Conservation (phyloP, 2,329 filamentous ascomycete genomes). For the Leptographium wingfieldii region DNA sequence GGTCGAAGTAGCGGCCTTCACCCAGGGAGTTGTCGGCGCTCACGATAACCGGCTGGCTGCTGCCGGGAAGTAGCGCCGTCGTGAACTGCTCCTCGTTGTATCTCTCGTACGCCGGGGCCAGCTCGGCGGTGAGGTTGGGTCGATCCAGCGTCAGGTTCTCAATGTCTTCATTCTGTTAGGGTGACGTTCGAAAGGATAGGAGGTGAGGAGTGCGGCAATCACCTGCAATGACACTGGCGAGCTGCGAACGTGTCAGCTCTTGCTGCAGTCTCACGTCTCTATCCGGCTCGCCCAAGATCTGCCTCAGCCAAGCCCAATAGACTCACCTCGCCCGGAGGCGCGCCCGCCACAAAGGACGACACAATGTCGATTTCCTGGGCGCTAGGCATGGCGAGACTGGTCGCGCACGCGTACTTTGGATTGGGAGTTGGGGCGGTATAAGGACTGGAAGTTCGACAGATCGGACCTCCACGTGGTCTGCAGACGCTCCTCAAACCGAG, state of each 20-base stretch:
- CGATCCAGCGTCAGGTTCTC: slow-evolving; percentile 67
- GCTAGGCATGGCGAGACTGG: slow-evolving; percentile 20
- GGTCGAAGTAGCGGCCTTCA: slow-evolving; percentile 76
- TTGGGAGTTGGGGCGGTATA: background rate
- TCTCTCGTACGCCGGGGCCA: slow-evolving; percentile 74
- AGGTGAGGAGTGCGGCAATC: slow-evolving; percentile 18
- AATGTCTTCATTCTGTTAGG: slow-evolving; percentile 66
- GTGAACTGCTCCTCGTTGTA: slow-evolving; percentile 95
- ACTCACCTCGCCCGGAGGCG: slow-evolving; percentile 88
- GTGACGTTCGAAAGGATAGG: slow-evolving; percentile 6
- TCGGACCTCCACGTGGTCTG: too few relatives aligned
- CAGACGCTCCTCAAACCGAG: background rate
- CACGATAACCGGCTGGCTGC: slow-evolving; percentile 71
- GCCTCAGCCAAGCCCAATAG: background rate
- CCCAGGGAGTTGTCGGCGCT: slow-evolving; percentile 77
- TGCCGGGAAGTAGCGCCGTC: slow-evolving; percentile 78
- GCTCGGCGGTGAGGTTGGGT: slow-evolving; percentile 53
- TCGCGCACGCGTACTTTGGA: background rate
- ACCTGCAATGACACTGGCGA: slow-evolving; percentile 44
- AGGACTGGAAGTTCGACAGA: too few relatives aligned
- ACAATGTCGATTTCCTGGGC: slow-evolving; percentile 40
- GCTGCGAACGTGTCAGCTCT: slow-evolving; percentile 1
- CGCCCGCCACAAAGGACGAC: slow-evolving; percentile 83
- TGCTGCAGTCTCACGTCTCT: background rate
- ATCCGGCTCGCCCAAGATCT: too few relatives aligned